A percentile compares a stretch with the other conserved stretches of the same genome.
These are phyloP conservation scores for Petasospora fabianii DNA, from an alignment of 1,139 yeast species.

Conservation along the genomic window DNA sequence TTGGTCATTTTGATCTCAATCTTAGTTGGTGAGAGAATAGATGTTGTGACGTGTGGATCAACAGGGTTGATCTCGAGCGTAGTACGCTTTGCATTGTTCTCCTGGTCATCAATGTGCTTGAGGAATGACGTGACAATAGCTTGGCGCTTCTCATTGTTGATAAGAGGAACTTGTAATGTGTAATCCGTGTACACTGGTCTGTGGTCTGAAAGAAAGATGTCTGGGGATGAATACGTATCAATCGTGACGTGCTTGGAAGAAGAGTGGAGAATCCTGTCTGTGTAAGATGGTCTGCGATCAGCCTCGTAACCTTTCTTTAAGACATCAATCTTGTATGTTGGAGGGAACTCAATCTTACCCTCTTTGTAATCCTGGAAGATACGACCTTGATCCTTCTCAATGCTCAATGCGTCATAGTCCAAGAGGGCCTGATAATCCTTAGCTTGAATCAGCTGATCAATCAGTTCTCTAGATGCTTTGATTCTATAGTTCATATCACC, in stretches of 20 bases:
- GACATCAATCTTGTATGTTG: slow-evolving; percentile 58
- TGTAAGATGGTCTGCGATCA: slow-evolving; percentile 72
- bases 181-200: slow-evolving; percentile 63
- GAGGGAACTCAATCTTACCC: slow-evolving; percentile 59
- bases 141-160: slow-evolving; percentile 41
- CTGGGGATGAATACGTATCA: slow-evolving; percentile 36
- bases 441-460: slow-evolving; percentile 40
- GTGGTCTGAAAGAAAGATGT: slow-evolving; percentile 61
- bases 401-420: slow-evolving; percentile 51
- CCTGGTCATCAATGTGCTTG: slow-evolving; percentile 39
- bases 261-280: slow-evolving; percentile 57
- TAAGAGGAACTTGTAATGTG: slow-evolving; percentile 41
- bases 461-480: slow-evolving; percentile 38
- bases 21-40: slow-evolving; percentile 19
- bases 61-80: slow-evolving; percentile 26
- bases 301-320: slow-evolving; percentile 48
- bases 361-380: slow-evolving; percentile 64
- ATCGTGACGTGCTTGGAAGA: slow-evolving; percentile 19
- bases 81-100: slow-evolving; percentile 39
- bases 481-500: slow-evolving; percentile 79
- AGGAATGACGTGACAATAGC: slow-evolving; percentile 34
- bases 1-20: slow-evolving; percentile 24
- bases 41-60: slow-evolving; percentile 15
- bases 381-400: slow-evolving; percentile 49
- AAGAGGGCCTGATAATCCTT: slow-evolving; percentile 46